Base-by-base conservation (phyloP, 2,329 filamentous ascomycete genomes). In the Neocatenulostroma microsporum region DNA sequence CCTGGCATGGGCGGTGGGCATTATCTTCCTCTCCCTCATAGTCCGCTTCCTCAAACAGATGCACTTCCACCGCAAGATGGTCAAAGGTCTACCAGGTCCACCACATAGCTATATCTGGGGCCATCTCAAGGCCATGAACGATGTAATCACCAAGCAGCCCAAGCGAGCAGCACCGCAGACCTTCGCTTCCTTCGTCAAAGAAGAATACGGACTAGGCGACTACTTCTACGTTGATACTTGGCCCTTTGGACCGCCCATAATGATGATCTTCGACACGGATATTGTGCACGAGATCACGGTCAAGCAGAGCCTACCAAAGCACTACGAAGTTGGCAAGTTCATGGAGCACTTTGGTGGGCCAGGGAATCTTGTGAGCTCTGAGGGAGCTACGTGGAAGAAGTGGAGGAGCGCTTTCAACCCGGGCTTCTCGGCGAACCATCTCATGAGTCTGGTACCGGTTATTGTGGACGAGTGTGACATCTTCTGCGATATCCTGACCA, bases 211-310 rank as follows among this genome's bases (percentile, higher is more conserved):
- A 14, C 49, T 66, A 3, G 23, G 50, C 4, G 53, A 59, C 6
- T 42, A 61, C 18, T 69, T 63, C 47, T 69, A 68, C 41, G 34
- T 69, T 4, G 66, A 70, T 41, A 38, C 63, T 3, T 70, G 66
- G 65, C 67, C 67, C 0, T 26, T 63, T 5, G 55, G 52, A 2
- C 50, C 47, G 5, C 45, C 50, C 1, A 50, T 61, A 11, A 44
- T 64, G 25, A 48, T 64, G 8, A 54, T 66, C 2, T 54, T 57
- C 14, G 57, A 63, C 35, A 56, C 61, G 5, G 57, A 63, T n/a
- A 42, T 63, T 23, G 51, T 58, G 8, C 47, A 59, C 3, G 50
- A 68, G 18, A 46, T 67, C 32, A 63, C 60, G 1, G 53, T 58
- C 10, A 50, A 56, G 30, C 44, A 51, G 19, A 48, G 42, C 13